Conservation (phyloP, 1,284 basidiomycete species). For the Microbotryum scabiosae region DNA sequence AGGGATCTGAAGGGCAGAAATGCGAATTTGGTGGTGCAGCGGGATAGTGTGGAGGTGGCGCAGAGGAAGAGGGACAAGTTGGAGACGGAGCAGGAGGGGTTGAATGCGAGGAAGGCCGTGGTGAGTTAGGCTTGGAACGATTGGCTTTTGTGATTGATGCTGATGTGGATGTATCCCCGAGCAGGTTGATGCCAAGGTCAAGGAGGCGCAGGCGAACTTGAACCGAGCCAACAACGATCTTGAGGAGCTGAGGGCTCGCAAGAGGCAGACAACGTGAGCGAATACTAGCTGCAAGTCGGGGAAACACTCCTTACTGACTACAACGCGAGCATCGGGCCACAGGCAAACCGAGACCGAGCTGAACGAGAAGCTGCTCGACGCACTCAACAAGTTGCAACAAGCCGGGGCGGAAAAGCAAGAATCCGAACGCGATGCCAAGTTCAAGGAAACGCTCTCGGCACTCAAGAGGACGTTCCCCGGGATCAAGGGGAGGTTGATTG, state of each 20-base stretch:
- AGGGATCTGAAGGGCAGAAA: constrained; percentile 70
- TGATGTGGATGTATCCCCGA: background rate
- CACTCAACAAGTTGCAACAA: constrained; percentile 76
- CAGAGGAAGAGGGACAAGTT: constrained; percentile 54
- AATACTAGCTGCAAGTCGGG: background rate
- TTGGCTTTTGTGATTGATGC: background rate
- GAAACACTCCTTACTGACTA: background rate
- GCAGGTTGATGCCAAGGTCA: constrained; percentile 39
- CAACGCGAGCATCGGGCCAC: background rate
- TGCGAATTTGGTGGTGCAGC: constrained; percentile 50
- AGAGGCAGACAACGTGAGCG: constrained; percentile 10
- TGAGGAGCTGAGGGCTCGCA: constrained; percentile 11
- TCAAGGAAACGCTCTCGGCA: constrained; percentile 76
- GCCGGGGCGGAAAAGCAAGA: constrained; percentile 79
- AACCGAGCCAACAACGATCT: constrained; percentile 56
- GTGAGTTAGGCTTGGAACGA: constrained; percentile 41
- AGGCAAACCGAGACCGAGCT: constrained; percentile 80
- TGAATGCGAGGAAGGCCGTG: constrained; percentile 54
- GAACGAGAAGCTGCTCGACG: constrained; percentile 78
- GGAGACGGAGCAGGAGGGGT: constrained; percentile 51
- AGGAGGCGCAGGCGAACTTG: constrained; percentile 62
- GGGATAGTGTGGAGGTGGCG: constrained; percentile 58
- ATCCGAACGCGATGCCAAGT: constrained; percentile 68
- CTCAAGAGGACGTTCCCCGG: constrained; percentile 75
- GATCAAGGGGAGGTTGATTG: constrained; percentile 67